These are phyloP conservation scores for Metschnikowia kofuensis DNA, from an alignment of 805 yeast species.

Conservation along the genomic window DNA sequence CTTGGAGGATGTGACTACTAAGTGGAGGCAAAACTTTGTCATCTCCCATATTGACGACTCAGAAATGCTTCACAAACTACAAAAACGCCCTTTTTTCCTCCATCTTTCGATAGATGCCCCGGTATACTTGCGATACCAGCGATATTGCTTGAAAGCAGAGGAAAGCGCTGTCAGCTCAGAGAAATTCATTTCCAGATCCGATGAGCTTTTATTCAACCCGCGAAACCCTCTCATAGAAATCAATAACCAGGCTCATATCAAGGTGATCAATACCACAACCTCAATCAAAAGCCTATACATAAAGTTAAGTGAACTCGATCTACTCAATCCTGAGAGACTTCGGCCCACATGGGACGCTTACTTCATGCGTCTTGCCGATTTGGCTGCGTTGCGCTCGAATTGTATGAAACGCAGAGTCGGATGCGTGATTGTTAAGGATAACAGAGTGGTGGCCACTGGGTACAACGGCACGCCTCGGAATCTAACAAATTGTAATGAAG, in stretches of 20 bases:
- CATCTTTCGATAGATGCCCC: conserved; percentile 82
- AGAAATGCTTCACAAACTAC: conserved; percentile 43
- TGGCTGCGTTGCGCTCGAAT: conserved; percentile 89
- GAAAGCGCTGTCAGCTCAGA: conserved; percentile 21
- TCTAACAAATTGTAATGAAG: conserved; percentile 84
- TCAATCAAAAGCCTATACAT: conserved; percentile 34
- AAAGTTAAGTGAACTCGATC: conserved; percentile 39
- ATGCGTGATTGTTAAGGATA: conserved; percentile 85
- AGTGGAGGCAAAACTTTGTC: conserved; percentile 66
- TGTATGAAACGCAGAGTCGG: conserved; percentile 98
- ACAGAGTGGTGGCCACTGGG: conserved; percentile 90
- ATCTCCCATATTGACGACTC: conserved; percentile 47
- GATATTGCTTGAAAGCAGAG: conserved; percentile 25
- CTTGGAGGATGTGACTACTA: conserved; percentile 57
- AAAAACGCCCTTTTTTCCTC: conserved; percentile 78
- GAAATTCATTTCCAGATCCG: conserved; percentile 35
- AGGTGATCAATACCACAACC: conserved; percentile 38
- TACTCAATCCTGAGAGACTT: conserved; percentile 45
- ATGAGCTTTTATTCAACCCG: conserved; percentile 40
- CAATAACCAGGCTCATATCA: conserved; percentile 52
- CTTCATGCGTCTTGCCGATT: conserved; percentile 88
- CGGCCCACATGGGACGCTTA: conserved; percentile 97
- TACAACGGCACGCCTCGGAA: conserved; percentile 97
- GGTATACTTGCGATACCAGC: conserved; percentile 41
- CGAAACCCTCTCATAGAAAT: conserved; percentile 55